Evolutionary conservation across 805 yeast species (phyloP), one percentile per base, ranked within the genome.

Genomic region (Debaryomyces tyrocola): DNA sequence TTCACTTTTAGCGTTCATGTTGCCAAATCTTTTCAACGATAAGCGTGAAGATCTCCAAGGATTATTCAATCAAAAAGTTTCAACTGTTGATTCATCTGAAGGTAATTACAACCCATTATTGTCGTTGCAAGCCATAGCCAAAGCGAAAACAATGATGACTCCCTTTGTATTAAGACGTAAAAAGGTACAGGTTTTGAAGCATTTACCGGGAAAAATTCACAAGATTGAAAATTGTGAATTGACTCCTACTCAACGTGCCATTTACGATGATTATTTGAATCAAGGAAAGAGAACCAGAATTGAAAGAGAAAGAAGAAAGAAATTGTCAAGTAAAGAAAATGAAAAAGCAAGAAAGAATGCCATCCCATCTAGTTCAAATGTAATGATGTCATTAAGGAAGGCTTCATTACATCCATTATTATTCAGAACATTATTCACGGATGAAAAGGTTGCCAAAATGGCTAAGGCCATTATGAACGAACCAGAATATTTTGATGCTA

Each of bases 81-180:
- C 83, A 43, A 87, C 96, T 1, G 77, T 80, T 12, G 70, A 72
- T 20, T 59, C 69, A 3, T 58, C 56, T 51, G 50, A 59, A 10
- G 77, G 78, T 37, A 73, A 70, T 44, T 85, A 80, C 59, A 87
- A 88, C 55, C 96, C 96, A 1, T 74, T 94, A 37, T 70, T 94
- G 35, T 89, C 97, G 0, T 87, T 85, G 54, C 96, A 92, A 67
- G 95, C 99, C 0, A 90, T 94, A 51, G 78, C 83, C 29, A 87
- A 90, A 60, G 99, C 99, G 3, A 90, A 89, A 63, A 86, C 94
- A 4, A 92, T 94, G 97, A 92, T 94, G 98, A 87, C 95, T 2
- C 99, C 99, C 4, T 94, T 94, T 70, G 92, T 94, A 7, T 72
- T 94, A 58, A 79, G 99, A 66, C 83, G 99, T 63, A 85, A 85